Conservation (phyloP, 345 rosid genomes). For the Aquilaria yunnanensis region DNA sequence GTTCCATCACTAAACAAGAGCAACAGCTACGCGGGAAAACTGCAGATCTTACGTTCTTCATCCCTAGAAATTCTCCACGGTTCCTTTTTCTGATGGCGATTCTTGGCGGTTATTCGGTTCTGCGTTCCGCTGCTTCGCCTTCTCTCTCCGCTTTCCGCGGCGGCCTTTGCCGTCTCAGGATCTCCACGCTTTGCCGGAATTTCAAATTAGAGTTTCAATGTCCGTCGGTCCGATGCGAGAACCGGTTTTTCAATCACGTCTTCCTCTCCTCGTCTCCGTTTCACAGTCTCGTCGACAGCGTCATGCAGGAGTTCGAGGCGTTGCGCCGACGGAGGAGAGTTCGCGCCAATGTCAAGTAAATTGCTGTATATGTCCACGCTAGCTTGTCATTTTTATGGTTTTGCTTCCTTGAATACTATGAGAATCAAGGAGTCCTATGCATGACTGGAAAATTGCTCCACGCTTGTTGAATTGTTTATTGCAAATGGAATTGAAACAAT, state of each 20-base stretch:
- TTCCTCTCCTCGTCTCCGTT: constrained; percentile 32
- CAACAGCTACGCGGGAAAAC: too few species aligned
- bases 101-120: constrained; percentile 38
- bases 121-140: constrained; percentile 39
- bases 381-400: too few species aligned
- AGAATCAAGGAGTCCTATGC: background rate
- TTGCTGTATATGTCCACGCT: background rate
- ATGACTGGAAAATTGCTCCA: constrained; percentile 1
- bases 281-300: constrained; percentile 59
- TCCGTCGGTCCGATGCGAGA: constrained; percentile 18
- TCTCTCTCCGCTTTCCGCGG: constrained; percentile 34
- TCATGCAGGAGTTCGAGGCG: constrained; percentile 54
- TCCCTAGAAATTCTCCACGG: too few species aligned
- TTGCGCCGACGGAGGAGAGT: constrained; percentile 37
- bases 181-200: constrained; percentile 24
- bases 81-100: constrained; percentile 32
- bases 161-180: constrained; percentile 31
- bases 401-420: background rate
- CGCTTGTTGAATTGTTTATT: background rate
- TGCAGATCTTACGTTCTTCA: too few species aligned
- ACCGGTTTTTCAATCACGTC: constrained; percentile 15
- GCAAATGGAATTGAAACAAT: too few species aligned
- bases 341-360: constrained; percentile 67
- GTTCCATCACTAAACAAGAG: too few species aligned
- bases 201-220: constrained; percentile 25